Conservation (phyloP, 345 rosid species). For the Conringia planisiliqua region DNA sequence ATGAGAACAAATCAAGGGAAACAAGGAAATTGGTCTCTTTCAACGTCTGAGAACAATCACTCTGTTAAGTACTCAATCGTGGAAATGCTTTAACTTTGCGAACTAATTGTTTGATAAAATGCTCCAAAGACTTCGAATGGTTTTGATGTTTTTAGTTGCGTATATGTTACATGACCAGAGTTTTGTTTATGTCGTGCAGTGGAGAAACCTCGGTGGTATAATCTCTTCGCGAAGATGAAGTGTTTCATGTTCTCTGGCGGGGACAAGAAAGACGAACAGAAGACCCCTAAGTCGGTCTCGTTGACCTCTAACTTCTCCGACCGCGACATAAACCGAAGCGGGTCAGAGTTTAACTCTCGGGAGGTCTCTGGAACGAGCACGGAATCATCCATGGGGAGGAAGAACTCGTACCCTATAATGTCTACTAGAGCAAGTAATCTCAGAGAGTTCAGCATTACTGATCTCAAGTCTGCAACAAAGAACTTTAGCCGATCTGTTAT, state of each 20-base stretch:
- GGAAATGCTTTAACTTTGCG: background rate
- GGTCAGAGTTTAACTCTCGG: slow-evolving; percentile 60
- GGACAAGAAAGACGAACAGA: slow-evolving; percentile 54
- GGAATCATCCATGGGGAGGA: slow-evolving; percentile 63
- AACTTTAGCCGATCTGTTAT: slow-evolving; percentile 77
- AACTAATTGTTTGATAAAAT: slow-evolving; percentile 11
- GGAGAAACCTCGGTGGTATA: slow-evolving; percentile 18
- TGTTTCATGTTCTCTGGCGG: slow-evolving; percentile 58
- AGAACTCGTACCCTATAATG: slow-evolving; percentile 44
- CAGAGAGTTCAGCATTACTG: slow-evolving; percentile 68
- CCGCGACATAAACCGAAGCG: slow-evolving; percentile 45
- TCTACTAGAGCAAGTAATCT: slow-evolving; percentile 58
- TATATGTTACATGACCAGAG: background rate
- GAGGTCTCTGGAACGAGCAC: slow-evolving; percentile 53
- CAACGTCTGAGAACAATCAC: background rate
- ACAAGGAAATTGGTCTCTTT: background rate
- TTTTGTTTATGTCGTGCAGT: slow-evolving; percentile 27
- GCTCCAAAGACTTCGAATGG: background rate
- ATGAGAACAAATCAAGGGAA: background rate
- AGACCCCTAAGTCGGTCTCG: slow-evolving; percentile 43
- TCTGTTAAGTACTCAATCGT: background rate
- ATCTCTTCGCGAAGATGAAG: slow-evolving; percentile 50
- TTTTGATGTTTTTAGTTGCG: background rate
- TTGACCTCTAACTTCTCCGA: slow-evolving; percentile 41
- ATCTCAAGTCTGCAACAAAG: slow-evolving; percentile 77